Base-by-base conservation (phyloP, 2,329 filamentous ascomycete genomes). In the Coniochaeta prunicola region DNA sequence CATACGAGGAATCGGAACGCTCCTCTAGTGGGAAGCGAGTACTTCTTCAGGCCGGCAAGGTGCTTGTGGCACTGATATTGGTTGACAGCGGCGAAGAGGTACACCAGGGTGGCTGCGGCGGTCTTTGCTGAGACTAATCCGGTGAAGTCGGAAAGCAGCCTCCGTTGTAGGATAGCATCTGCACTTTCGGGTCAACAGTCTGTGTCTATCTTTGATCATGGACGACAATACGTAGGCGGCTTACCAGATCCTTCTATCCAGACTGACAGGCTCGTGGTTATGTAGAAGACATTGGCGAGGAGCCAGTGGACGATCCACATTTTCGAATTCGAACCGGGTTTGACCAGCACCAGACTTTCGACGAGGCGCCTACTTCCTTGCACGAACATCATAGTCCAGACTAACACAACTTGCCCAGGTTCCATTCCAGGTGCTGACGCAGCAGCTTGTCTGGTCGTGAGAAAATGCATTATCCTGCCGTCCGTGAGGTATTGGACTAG, bases 221-320 rank as follows among this genome's bases (percentile, higher is more conserved):
- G 17, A 4, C 45, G 31, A 57, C 33, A 24, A 33, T 57, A 45
- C 40, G n/a, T 53, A 15, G 48, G 26, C 53, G 40, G 33, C 66
- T 38, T 78, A 92, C 90, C 74, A 56, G 85, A 84, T 57, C 87
- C 90, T 72, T 97, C 91, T 60, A 96, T 81, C 92, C 92, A 97
- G 34, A 96, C 77, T 4, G 90, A 83, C 53, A 96, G 69, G 58
- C 86, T 86, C 66, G 90, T 88, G 59, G 78, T 78, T 6, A 86
- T 68, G 72, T 99, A 99, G 73, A 90, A 97, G 10, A 76, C 73
- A 56, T 94, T 72, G 0, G 92, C 94, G 42, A 97, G 71, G 17
- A 88, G 63, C 87, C 91, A 97, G 70, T 96, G 90, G 17, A 87
- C 83, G 62, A 92, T 74, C 85, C 88, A 92, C 93, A 99, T 99